Conservation (phyloP, 2,329 filamentous ascomycete genomes). For the Paramyrothecium sp. region DNA sequence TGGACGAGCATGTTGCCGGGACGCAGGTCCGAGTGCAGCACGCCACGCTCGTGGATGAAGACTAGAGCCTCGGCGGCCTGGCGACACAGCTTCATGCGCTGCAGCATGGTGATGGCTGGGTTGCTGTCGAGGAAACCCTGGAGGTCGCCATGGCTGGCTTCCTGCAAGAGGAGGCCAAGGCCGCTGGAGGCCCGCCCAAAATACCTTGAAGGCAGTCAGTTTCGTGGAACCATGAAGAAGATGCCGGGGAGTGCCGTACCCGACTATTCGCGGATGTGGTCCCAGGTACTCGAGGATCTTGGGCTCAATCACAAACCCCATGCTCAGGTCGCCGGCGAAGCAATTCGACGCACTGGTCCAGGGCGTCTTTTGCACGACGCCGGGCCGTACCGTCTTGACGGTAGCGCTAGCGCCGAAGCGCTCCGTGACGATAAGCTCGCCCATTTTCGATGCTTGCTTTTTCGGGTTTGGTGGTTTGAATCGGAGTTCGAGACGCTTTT, state of each 20-base stretch:
- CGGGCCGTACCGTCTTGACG: background rate
- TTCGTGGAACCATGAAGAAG: no score
- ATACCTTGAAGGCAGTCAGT: no score
- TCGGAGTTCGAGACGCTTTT: no score
- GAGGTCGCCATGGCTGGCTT: constrained; percentile 10
- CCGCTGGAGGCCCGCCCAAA: background rate
- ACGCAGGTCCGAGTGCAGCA: constrained; percentile 31
- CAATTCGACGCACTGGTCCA: background rate
- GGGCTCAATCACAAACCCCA: background rate
- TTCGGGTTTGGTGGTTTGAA: no score
- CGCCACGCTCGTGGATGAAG: constrained; percentile 24
- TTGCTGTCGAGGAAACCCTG: constrained; percentile 9
- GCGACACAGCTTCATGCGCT: constrained; percentile 19
- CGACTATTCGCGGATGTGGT: background rate
- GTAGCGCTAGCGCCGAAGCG: background rate
- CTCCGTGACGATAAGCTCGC: no score
- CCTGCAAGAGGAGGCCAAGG: background rate
- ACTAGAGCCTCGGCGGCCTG: constrained; percentile 25
- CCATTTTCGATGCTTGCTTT: no score
- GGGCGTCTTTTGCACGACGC: background rate
- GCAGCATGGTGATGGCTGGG: constrained; percentile 3
- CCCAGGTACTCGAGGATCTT: background rate
- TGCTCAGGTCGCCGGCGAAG: background rate
- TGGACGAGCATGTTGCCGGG: constrained; percentile 29
- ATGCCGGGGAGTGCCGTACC: background rate